Base-by-base conservation (phyloP, 306 rosid species). In the Glycine soja region DNA sequence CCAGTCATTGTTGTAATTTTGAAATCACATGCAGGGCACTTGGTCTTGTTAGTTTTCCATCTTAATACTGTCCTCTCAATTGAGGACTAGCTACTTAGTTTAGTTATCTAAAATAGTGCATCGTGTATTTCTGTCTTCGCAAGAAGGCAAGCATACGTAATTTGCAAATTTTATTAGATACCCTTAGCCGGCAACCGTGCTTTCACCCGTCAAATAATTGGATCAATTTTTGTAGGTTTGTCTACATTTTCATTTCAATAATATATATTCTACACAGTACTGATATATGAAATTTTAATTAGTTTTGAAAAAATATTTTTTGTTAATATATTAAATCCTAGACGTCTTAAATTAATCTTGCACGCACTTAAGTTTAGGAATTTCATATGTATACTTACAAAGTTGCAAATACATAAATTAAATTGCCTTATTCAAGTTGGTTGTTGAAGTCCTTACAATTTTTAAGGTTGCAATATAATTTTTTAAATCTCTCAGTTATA, bases 21-120 rank as follows among this genome's bases (percentile, higher is more conserved):
- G 75, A 65, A 74, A 65, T 71, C 91, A 86, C 88, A 88, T 84
- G 89, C 66, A 84, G 9, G 68, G 73, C 80, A 58, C 86, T 67
- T 54, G 81, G 85, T 70, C 80, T 73, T 81, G 84, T 73, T 83
- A 78, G 62, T 80, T 72, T 59, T 69, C 81, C 80, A 77, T 77
- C 83, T 81, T 65, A 82, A 82, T 48, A 53, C 38, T 85, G 88
- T 85, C 87, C 78, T 81, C 81, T 73, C 78, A 62, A 67, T 72
- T 53, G 42, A 80, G 76, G 86, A 83, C 79, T 68, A 46, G 40
- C 71, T 75, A 48, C 81, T 18, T 3, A 18, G 51, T 80, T 81
- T 83, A 66, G 54, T 72, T 87, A 62, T 85, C 85, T 30, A 46
- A 75, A 66, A 82, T 9, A 77, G 64, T 74, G 57, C 46, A 32